phyloP scores from a whole-genome alignment of 352 stramenopile genomes.

The Phytophthora sojae region DNA sequence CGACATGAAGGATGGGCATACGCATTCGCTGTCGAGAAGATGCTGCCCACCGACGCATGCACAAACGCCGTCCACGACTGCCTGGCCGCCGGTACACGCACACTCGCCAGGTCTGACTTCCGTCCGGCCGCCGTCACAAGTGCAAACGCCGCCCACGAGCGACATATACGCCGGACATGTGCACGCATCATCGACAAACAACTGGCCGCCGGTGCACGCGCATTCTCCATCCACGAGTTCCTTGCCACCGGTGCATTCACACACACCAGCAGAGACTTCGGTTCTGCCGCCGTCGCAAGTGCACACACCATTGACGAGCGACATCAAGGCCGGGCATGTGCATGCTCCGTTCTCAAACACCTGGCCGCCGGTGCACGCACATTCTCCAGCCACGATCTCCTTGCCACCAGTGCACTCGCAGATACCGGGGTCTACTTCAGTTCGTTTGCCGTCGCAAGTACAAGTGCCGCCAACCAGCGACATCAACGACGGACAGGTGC shows the following conservation, averaged over 20 bases:
- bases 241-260: neutral
- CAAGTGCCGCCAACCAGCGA: neutral
- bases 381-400: neutral
- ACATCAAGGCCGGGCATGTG: neutral
- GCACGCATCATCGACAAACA: neutral
- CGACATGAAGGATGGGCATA: neutral
- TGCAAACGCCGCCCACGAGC: neutral
- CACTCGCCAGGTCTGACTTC: neutral
- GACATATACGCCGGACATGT: too few relatives aligned
- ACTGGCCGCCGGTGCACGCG: neutral
- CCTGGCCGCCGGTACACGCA: neutral
- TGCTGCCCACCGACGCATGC: neutral
- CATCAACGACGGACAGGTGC: neutral
- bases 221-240: neutral
- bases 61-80: neutral
- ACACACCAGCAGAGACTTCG: neutral
- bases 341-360: neutral
- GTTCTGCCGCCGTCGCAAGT: neutral
- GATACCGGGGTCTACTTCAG: neutral
- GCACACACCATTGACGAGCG: neutral
- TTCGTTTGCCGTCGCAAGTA: neutral
- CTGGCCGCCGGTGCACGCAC: neutral
- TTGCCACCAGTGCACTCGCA: neutral
- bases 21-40: neutral
- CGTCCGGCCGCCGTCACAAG: neutral